Percentiles rank a stretch among this genome's conserved stretches.
Conservation (phyloP, 2,329 filamentous ascomycete species). For the Boeremia exigua region DNA sequence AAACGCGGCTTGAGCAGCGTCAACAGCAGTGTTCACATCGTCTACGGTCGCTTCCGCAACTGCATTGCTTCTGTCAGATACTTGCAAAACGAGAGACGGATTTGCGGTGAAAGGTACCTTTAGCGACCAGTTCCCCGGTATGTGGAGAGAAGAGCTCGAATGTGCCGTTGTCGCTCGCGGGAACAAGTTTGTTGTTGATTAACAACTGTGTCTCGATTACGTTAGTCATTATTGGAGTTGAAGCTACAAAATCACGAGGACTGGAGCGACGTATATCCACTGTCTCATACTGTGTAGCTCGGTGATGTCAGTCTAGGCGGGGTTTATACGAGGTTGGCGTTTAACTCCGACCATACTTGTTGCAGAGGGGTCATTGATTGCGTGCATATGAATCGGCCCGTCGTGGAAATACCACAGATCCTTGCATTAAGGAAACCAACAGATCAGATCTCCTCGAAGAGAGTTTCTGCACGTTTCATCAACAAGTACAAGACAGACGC, state of each 20-base stretch:
- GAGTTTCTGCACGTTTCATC: not conserved
- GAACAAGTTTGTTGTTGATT: conserved; percentile 35
- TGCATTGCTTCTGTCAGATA: conserved; percentile 8
- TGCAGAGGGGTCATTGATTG: not conserved
- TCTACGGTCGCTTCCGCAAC: conserved; percentile 31
- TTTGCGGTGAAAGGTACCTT: conserved; percentile 21
- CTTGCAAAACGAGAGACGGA: not conserved
- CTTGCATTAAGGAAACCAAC: not conserved
- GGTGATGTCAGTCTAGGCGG: conserved; percentile 9
- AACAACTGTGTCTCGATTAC: conserved; percentile 29
- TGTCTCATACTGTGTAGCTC: not conserved
- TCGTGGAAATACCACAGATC: not conserved
- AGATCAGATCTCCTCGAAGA: not conserved
- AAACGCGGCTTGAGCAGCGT: conserved; percentile 34
- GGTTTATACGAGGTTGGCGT: not conserved
- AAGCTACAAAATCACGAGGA: not conserved
- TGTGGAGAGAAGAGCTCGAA: conserved; percentile 38
- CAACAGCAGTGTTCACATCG: conserved; percentile 35
- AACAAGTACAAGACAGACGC: too few species aligned
- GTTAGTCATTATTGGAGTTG: conserved; percentile 3
- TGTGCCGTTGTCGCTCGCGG: conserved; percentile 34
- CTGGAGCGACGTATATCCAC: not conserved
- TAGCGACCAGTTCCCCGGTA: conserved; percentile 35
- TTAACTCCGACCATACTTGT: not conserved
- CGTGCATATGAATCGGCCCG: not conserved